Evolutionary conservation across 169 alveolate species (phyloP).

Genomic region (Plasmodium sp.): DNA sequence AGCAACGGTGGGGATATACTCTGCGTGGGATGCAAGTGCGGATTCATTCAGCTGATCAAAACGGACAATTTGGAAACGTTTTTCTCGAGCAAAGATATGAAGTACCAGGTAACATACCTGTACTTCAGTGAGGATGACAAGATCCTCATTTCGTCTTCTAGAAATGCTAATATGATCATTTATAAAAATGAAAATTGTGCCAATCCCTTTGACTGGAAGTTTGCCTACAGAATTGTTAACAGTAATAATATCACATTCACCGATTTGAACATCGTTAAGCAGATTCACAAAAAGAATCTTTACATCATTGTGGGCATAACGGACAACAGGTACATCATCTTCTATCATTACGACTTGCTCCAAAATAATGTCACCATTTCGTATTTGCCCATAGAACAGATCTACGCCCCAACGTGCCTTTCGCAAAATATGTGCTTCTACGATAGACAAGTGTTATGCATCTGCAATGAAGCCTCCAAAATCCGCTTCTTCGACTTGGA

Average conservation of each 20-base stretch:
- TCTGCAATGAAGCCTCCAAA: constrained; percentile 59
- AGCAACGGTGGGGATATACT: constrained; percentile 37
- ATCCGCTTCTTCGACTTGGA: constrained; percentile 60
- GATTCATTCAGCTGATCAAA: constrained; percentile 22
- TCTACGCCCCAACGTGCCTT: constrained; percentile 50
- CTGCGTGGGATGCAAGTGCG: constrained; percentile 70
- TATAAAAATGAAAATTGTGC: constrained; percentile 28
- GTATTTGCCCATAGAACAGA: constrained; percentile 38
- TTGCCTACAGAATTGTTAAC: constrained; percentile 52
- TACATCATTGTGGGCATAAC: constrained; percentile 59
- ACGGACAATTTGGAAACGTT: constrained; percentile 1
- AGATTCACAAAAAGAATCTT: background rate
- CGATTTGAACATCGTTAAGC: constrained; percentile 30
- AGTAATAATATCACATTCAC: constrained; percentile 19
- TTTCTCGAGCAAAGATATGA: constrained; percentile 64
- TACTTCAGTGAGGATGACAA: constrained; percentile 69
- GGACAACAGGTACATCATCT: constrained; percentile 21
- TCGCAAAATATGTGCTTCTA: constrained; percentile 36
- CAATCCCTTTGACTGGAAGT: constrained; percentile 28
- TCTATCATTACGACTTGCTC: constrained; percentile 35
- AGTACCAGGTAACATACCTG: constrained; percentile 37
- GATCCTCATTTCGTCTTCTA: constrained; percentile 23
- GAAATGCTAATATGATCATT: constrained; percentile 51
- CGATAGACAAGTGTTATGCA: constrained; percentile 52
- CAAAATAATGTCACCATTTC: constrained; percentile 34